phyloP scores from a whole-genome alignment of 1,284 basidiomycete genomes.

The Lentinula novae-zelandiae region DNA sequence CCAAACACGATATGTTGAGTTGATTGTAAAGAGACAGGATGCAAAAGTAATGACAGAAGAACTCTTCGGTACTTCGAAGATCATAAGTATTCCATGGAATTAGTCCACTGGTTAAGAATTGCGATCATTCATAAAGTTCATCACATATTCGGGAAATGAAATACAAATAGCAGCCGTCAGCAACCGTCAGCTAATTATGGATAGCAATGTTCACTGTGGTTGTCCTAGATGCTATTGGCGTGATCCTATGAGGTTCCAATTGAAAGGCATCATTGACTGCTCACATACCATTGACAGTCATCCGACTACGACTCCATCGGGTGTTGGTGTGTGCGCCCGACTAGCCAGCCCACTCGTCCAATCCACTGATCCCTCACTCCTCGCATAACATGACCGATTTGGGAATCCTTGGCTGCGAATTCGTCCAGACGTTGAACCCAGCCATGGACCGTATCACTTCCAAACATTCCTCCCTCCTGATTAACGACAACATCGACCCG shows the following conservation, averaged over 20 bases:
- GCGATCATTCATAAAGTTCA: neutral
- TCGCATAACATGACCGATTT: constrained; percentile 49
- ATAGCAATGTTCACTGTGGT: neutral
- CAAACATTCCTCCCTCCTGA: constrained; percentile 73
- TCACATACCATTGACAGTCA: constrained; percentile 4
- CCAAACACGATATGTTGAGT: neutral
- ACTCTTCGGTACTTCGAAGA: neutral
- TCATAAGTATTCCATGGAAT: neutral
- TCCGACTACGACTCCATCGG: constrained; percentile 45
- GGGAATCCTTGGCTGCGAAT: constrained; percentile 49
- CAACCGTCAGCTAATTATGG: neutral
- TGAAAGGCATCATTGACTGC: neutral
- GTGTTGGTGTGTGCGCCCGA: constrained; percentile 50
- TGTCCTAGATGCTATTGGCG: neutral
- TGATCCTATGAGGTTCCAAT: neutral
- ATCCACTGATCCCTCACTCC: constrained; percentile 69
- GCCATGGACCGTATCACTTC: constrained; percentile 56
- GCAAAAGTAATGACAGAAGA: neutral
- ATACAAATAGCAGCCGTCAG: neutral
- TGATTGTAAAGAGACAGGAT: neutral
- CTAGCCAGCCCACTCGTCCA: constrained; percentile 70
- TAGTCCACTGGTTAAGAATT: neutral
- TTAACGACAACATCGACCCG: constrained; percentile 67
- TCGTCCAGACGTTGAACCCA: constrained; percentile 70
- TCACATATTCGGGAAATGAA: neutral